Evolutionary conservation across 1,139 yeast genomes (phyloP), one percentile per base, ranked within the genome.

Genomic region (Candida sanyaensis): DNA sequence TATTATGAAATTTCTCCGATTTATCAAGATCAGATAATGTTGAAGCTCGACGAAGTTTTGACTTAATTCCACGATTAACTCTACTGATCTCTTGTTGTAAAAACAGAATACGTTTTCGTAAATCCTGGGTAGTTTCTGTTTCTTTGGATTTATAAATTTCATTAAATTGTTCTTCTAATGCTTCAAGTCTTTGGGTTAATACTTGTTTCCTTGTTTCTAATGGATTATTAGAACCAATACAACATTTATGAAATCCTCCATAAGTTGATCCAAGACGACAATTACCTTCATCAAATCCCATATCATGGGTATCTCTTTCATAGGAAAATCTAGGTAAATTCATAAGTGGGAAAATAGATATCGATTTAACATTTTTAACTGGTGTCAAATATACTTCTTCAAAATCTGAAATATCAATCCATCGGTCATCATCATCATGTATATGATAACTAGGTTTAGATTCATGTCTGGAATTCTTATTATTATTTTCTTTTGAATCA

Each of bases 401-500:
- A 49, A 60, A 75, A 53, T 75, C 80, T 44, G 66, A 66, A 8
- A 65, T 52, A 54, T 76, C 80, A 53, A 70, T 72, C 81, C 81
- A 76, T 42, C 59, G 59, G 13, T 54, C 50, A 48, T 74, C 77
- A 37, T 64, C 55, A 47, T 73, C 78, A 48, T 63, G 70, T 5
- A 68, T 60, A 2, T 63, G 53, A 43, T 64, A 64, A 6, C 53
- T 59, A 8, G 65, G 56, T 6, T 55, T 52, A 12, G 51, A 56
- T 24, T 53, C 51, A 31, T 44, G 10, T n/a, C 17, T 12, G 38
- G n/a, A 6, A 27, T 34, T 21, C 27, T 23, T 17, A 39, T n/a
- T 44, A 36, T 7, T 23, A 9, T 48, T 50, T 6, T 2, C 4
- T 26, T 26, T 26, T 2, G 53, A 54, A 8, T 57, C 43, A 37